A percentile compares a stretch with the other conserved stretches of the same genome.
Evolutionary conservation across 768 basidiomycete species (phyloP).

Genomic region (Lactarius evosmus): DNA sequence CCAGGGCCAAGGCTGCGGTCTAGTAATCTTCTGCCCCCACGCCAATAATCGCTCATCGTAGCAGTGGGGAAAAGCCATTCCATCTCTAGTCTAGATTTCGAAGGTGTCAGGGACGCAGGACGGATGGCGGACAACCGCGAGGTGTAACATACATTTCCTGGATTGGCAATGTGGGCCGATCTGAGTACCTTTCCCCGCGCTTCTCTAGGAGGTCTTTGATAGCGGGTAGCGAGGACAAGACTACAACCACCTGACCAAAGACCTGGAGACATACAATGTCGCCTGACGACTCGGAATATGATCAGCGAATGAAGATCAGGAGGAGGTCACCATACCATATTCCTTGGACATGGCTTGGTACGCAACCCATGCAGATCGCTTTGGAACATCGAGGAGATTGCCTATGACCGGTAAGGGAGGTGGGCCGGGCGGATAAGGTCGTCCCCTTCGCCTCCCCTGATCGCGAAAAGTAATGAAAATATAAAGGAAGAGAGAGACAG

Average conservation of each 20-base stretch:
- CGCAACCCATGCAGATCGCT: neutral
- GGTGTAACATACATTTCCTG: neutral
- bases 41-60: neutral
- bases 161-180: slow-evolving; percentile 12
- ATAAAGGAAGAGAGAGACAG: neutral
- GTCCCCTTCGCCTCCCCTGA: slow-evolving; percentile 1
- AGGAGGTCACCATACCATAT: slow-evolving; percentile 12
- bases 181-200: slow-evolving; percentile 11
- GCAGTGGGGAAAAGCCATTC: neutral
- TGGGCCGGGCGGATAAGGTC: slow-evolving; percentile 13
- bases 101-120: neutral
- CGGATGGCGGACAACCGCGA: neutral
- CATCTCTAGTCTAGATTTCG: neutral
- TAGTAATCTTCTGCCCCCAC: neutral
- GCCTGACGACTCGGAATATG: neutral
- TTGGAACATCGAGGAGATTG: slow-evolving; percentile 19
- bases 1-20: slow-evolving; percentile 14
- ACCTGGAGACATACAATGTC: slow-evolving; percentile 15
- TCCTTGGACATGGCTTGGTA: slow-evolving; percentile 9
- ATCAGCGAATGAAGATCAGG: neutral
- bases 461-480: neutral
- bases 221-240: neutral
- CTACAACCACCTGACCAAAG: slow-evolving; percentile 11
- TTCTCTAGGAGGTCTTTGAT: slow-evolving; percentile 20
- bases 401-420: slow-evolving; percentile 6